Evolutionary conservation across 768 basidiomycete species (phyloP).

Genomic region (Termitomyces sp.): DNA sequence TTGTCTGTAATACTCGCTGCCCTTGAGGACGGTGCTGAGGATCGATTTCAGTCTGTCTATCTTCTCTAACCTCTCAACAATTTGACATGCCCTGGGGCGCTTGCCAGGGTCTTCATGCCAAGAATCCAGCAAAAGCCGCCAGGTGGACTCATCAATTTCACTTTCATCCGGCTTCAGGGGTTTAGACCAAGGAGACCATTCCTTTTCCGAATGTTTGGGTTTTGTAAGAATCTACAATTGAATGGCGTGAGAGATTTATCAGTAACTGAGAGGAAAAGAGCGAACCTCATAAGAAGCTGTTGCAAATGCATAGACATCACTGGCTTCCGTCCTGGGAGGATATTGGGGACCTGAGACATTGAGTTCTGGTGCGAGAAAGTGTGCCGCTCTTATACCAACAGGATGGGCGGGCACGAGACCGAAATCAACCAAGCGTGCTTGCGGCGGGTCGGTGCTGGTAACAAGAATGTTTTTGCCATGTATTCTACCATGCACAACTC

Average conservation of each 20-base stretch:
- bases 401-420: background rate
- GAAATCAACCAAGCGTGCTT: background rate
- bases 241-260: background rate
- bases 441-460: background rate
- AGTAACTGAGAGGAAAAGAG: background rate
- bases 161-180: too few species aligned
- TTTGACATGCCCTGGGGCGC: background rate
- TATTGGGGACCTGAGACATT: too few species aligned
- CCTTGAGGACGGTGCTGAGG: background rate
- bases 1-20: background rate
- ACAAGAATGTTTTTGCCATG: conserved; percentile 1
- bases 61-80: too few species aligned
- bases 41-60: background rate
- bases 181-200: background rate
- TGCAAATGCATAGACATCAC: conserved; percentile 14
- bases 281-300: too few species aligned
- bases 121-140: background rate
- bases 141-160: too few species aligned
- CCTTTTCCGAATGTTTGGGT: background rate
- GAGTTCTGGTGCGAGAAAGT: too few species aligned
- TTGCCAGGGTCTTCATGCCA: background rate
- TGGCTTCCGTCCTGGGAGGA: background rate
- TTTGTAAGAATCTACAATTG: conserved; percentile 2
- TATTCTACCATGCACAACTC: conserved; percentile 1
- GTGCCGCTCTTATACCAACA: background rate